Conservation (phyloP, 2,329 filamentous ascomycete species). For the Alternaria brassicicola region DNA sequence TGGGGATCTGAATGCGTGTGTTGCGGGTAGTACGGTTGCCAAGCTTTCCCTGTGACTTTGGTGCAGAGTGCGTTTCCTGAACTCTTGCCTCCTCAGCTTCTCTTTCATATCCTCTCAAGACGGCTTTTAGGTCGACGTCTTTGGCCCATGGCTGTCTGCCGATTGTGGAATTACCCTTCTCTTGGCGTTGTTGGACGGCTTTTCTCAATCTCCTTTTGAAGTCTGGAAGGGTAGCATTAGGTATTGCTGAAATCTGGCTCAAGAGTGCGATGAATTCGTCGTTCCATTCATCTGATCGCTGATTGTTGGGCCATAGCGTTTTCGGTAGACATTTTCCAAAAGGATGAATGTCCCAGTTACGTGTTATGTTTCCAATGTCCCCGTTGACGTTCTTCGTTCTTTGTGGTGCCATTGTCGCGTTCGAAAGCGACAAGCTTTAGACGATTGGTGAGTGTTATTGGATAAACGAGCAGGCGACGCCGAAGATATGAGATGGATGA, state of each 20-base stretch:
- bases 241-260: conserved; percentile 7
- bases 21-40: neutral
- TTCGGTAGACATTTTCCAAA: conserved; percentile 5
- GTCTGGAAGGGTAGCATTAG: conserved; percentile 6
- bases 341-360: conserved; percentile 5
- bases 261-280: conserved; percentile 7
- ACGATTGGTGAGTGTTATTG: neutral
- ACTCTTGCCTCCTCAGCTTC: conserved; percentile 2
- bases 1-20: neutral
- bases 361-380: conserved; percentile 1
- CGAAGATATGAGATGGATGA: neutral
- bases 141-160: conserved; percentile 1
- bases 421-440: neutral
- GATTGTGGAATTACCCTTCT: neutral
- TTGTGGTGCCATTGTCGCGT: conserved; percentile 4
- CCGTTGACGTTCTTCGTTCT: neutral
- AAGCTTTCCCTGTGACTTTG: neutral
- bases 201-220: neutral
- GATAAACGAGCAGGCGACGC: neutral
- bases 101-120: conserved; percentile 1
- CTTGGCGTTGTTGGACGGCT: conserved; percentile 2
- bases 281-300: conserved; percentile 3
- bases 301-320: conserved; percentile 8
- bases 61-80: neutral
- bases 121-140: conserved; percentile 1